Evolutionary conservation across 2,329 filamentous ascomycete species (phyloP).

Genomic region (Fusarium burgessii): DNA sequence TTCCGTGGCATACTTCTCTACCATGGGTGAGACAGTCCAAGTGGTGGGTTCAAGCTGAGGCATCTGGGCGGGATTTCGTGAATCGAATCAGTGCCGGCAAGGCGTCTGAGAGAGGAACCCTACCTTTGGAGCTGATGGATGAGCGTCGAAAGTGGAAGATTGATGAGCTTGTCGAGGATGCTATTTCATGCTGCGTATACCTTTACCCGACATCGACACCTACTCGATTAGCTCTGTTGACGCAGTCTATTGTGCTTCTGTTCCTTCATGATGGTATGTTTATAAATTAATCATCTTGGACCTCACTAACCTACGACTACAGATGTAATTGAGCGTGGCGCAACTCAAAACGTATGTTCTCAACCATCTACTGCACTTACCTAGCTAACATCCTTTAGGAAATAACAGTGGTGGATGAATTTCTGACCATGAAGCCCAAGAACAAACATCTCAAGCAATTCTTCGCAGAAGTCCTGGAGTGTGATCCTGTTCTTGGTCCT

Average conservation of each 20-base stretch:
- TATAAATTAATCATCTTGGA: rapidly evolving
- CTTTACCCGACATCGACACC: conserved; percentile 24
- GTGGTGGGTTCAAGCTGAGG: conserved; percentile 9
- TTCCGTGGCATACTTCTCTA: conserved; percentile 19
- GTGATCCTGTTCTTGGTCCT: conserved; percentile 14
- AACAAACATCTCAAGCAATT: conserved; percentile 16
- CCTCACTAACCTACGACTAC: neutral
- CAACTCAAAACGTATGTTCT: conserved; percentile 13
- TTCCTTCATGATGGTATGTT: conserved; percentile 24
- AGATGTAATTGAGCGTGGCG: conserved; percentile 28
- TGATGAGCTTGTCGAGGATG: conserved; percentile 28
- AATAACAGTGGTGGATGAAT: conserved; percentile 19
- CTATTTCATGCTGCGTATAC: conserved; percentile 13
- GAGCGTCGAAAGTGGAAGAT: conserved; percentile 22
- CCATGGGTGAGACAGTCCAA: conserved; percentile 27
- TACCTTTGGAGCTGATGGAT: conserved; percentile 21
- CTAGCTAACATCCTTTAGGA: conserved; percentile 3
- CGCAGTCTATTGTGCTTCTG: conserved; percentile 15
- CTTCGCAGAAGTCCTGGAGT: conserved; percentile 1
- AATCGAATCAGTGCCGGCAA: conserved; percentile 20
- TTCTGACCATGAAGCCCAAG: conserved; percentile 15
- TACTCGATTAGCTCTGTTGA: conserved; percentile 11
- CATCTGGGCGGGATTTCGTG: conserved; percentile 1
- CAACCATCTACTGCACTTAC: too few species aligned
- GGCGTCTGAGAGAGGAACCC: conserved; percentile 3